A percentile compares a stretch with the other conserved stretches of the same genome.
These are phyloP conservation scores for Monosporascus cannonballus DNA, from an alignment of 2,329 filamentous ascomycete species.

Conservation along the genomic window DNA sequence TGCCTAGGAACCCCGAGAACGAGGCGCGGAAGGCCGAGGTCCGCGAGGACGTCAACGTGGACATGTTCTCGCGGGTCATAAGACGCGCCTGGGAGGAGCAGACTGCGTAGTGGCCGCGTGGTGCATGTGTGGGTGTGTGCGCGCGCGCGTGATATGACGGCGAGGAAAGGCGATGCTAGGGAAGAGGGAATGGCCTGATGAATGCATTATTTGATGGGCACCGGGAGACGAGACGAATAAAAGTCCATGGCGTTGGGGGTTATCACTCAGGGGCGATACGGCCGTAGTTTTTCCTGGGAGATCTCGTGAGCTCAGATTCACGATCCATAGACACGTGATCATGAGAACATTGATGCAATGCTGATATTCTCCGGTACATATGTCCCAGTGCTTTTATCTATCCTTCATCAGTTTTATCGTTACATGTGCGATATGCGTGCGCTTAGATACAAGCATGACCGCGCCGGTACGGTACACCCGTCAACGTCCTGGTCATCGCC, in stretches of 20 bases:
- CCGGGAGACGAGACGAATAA: constrained; percentile 10
- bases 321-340: background rate
- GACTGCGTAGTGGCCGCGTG: constrained; percentile 37
- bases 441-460: background rate
- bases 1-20: constrained; percentile 93
- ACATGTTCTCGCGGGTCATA: constrained; percentile 76
- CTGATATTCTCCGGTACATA: background rate
- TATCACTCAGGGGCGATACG: background rate
- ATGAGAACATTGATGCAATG: background rate
- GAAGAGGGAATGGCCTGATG: background rate
- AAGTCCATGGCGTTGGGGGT: constrained; percentile 13
- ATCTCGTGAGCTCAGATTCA: background rate
- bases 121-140: background rate
- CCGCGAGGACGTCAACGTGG: constrained; percentile 88
- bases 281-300: background rate
- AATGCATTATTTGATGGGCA: constrained; percentile 11
- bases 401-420: background rate
- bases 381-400: background rate
- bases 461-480: background rate
- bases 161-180: too few relatives aligned
- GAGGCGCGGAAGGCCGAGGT: constrained; percentile 95
- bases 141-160: background rate
- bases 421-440: too few relatives aligned
- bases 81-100: constrained; percentile 77
- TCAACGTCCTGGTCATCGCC: constrained; percentile 1